A percentile compares a stretch with the other conserved stretches of the same genome.
Evolutionary conservation across 2,329 filamentous ascomycete genomes (phyloP).

Genomic region (Cercospora citrullina): DNA sequence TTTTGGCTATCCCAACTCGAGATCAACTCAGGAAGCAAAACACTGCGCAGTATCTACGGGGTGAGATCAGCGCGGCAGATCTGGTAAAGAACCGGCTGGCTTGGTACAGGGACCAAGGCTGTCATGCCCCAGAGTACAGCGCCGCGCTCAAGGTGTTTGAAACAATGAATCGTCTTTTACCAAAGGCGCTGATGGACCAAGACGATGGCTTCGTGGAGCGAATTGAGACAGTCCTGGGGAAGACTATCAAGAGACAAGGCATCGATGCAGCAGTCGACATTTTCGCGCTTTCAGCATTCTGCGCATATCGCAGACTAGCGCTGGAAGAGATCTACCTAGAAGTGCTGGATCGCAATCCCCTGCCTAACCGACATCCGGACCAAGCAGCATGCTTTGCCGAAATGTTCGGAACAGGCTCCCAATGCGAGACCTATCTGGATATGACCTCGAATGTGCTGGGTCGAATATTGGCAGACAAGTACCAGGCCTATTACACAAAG

Average conservation of each 20-base stretch:
- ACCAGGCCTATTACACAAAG: conserved; percentile 26
- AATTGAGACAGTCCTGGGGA: conserved; percentile 17
- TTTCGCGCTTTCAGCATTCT: conserved; percentile 59
- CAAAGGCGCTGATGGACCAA: conserved; percentile 21
- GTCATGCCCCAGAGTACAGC: conserved; percentile 39
- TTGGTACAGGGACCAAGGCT: conserved; percentile 47
- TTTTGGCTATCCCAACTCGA: conserved; percentile 29
- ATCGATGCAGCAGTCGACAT: conserved; percentile 49
- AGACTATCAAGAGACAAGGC: conserved; percentile 17
- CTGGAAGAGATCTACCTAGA: conserved; percentile 65
- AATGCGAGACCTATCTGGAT: conserved; percentile 64
- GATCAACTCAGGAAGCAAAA: conserved; percentile 29
- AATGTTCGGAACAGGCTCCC: conserved; percentile 62
- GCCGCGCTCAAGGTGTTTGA: conserved; percentile 43
- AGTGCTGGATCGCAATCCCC: conserved; percentile 43
- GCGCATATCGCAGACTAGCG: conserved; percentile 55
- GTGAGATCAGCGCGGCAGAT: conserved; percentile 35
- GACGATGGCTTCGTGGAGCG: conserved; percentile 16
- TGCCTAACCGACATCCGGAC: conserved; percentile 62
- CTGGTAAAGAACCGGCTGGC: conserved; percentile 33
- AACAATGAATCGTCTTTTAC: conserved; percentile 33
- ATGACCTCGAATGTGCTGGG: conserved; percentile 40
- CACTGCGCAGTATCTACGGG: conserved; percentile 44
- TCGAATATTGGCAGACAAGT: conserved; percentile 23
- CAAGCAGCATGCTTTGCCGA: conserved; percentile 65